Percentiles rank a stretch among this genome's conserved stretches.
phyloP scores from a whole-genome alignment of 106 monocot species.

The Triglochin maritima region DNA sequence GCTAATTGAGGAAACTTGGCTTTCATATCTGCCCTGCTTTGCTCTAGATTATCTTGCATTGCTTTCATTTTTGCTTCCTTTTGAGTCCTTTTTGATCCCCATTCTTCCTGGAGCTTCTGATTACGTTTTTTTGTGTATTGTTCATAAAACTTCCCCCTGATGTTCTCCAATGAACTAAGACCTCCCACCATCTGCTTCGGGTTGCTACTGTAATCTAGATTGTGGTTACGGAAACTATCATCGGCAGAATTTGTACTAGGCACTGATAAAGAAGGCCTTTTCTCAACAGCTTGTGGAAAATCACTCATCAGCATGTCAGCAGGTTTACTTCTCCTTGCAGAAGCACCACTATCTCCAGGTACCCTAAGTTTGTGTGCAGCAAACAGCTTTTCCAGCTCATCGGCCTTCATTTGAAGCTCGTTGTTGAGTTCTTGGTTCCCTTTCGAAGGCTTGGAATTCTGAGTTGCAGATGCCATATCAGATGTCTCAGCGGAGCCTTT shows the following conservation, averaged over 20 bases:
- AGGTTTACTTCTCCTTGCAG: constrained; percentile 43
- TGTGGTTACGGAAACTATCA: neutral
- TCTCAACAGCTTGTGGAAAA: constrained; percentile 4
- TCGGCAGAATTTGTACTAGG: neutral
- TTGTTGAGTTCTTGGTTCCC: constrained; percentile 67
- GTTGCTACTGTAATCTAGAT: constrained; percentile 11
- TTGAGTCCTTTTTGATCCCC: constrained; percentile 37
- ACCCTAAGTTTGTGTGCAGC: constrained; percentile 74
- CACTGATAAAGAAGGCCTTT: neutral
- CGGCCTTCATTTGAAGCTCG: constrained; percentile 75
- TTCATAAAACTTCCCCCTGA: constrained; percentile 59
- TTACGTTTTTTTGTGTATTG: constrained; percentile 77
- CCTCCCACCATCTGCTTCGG: constrained; percentile 16
- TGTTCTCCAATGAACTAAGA: constrained; percentile 30
- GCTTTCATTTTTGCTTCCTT: constrained; percentile 78
- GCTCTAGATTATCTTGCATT: constrained; percentile 73
- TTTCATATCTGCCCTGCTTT: constrained; percentile 61
- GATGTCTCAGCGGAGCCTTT: constrained; percentile 16
- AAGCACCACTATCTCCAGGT: constrained; percentile 13
- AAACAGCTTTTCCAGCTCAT: constrained; percentile 85
- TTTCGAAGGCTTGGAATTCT: constrained; percentile 31
- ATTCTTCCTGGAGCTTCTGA: constrained; percentile 64
- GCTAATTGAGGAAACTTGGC: constrained; percentile 30
- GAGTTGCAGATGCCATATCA: constrained; percentile 12
- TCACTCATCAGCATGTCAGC: constrained; percentile 13